A percentile compares a stretch with the other conserved stretches of the same genome.
These are phyloP conservation scores for Lantana camara DNA, from an alignment of 257 asterid species.

Conservation along the genomic window DNA sequence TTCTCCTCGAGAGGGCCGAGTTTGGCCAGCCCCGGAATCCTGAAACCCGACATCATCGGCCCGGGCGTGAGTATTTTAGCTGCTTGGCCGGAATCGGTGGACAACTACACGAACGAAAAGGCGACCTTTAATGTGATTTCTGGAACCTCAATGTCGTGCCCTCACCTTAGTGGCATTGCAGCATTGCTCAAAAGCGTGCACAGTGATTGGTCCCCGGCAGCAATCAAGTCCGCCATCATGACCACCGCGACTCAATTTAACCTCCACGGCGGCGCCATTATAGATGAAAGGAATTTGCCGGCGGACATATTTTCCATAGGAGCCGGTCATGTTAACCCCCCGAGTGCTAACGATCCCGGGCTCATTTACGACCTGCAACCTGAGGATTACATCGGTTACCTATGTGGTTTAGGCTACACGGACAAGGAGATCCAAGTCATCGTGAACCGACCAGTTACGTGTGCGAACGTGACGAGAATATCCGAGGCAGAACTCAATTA, in stretches of 20 bases:
- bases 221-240: slow-evolving; percentile 57
- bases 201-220: slow-evolving; percentile 60
- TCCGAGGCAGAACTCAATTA: slow-evolving; percentile 46
- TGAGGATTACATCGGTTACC: slow-evolving; percentile 45
- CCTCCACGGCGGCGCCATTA: slow-evolving; percentile 17
- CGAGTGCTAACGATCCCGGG: slow-evolving; percentile 48
- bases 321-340: slow-evolving; percentile 56
- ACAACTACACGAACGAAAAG: slow-evolving; percentile 30
- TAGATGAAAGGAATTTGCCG: slow-evolving; percentile 37
- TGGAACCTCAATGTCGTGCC: slow-evolving; percentile 62
- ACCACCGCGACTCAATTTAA: slow-evolving; percentile 33
- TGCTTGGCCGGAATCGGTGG: slow-evolving; percentile 46
- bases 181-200: slow-evolving; percentile 53
- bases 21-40: slow-evolving; percentile 47
- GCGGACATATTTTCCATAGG: slow-evolving; percentile 45
- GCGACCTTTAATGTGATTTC: slow-evolving; percentile 44
- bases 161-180: slow-evolving; percentile 52
- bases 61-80: slow-evolving; percentile 56
- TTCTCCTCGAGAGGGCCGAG: slow-evolving; percentile 60
- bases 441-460: slow-evolving; percentile 28
- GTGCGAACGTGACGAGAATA: slow-evolving; percentile 29
- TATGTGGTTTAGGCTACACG: slow-evolving; percentile 49
- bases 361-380: slow-evolving; percentile 45
- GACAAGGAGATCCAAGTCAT: slow-evolving; percentile 28
- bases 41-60: slow-evolving; percentile 55